A percentile compares a stretch with the other conserved stretches of the same genome.
phyloP scores from a whole-genome alignment of 2,329 filamentous ascomycete species.

The Diaporthe destruens region DNA sequence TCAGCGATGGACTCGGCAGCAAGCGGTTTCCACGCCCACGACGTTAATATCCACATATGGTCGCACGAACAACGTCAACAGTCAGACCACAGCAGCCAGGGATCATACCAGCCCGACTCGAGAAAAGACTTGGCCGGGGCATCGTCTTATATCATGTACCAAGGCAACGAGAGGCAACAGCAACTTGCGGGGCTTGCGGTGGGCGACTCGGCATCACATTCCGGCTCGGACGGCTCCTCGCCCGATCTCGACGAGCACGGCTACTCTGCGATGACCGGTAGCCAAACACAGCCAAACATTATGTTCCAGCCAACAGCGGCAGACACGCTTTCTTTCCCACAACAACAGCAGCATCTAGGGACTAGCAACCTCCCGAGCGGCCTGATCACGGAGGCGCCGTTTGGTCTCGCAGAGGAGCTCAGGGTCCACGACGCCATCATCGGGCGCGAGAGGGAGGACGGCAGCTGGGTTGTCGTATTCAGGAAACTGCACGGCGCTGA shows the following conservation, averaged over 20 bases:
- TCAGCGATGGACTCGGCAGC: constrained; percentile 31
- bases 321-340: neutral
- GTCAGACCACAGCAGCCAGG: neutral
- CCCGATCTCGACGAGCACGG: constrained; percentile 9
- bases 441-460: constrained; percentile 48
- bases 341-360: constrained; percentile 14
- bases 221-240: constrained; percentile 18
- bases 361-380: constrained; percentile 2
- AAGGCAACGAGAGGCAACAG: neutral
- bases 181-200: neutral
- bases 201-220: constrained; percentile 9
- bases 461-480: constrained; percentile 50
- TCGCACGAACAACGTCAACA: constrained; percentile 27
- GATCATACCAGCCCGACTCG: neutral
- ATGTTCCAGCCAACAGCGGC: neutral
- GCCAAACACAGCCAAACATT: neutral
- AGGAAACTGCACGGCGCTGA: constrained; percentile 48
- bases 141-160: neutral
- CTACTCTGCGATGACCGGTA: neutral
- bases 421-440: constrained; percentile 50
- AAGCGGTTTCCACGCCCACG: constrained; percentile 31
- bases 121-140: neutral
- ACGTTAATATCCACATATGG: constrained; percentile 28
- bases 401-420: constrained; percentile 50
- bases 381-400: constrained; percentile 48